Percentiles rank a stretch among this genome's conserved stretches.
Evolutionary conservation across 306 rosid species (phyloP).

Genomic region (Potentilla sterilis): DNA sequence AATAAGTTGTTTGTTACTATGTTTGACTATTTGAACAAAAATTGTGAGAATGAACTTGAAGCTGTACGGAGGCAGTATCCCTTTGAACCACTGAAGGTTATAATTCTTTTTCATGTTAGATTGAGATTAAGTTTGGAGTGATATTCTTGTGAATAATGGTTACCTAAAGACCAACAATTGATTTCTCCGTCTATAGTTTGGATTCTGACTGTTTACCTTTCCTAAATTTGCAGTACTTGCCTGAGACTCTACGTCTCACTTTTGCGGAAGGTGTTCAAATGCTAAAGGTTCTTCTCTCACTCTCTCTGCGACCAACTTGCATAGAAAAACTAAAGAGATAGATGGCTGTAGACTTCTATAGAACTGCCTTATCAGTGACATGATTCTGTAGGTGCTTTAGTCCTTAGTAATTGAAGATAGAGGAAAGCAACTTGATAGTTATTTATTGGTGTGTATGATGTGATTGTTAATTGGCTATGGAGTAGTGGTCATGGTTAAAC

Average conservation of each 20-base stretch:
- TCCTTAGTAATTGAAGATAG: not conserved
- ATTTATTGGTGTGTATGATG: not conserved
- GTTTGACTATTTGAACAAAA: conserved; percentile 65
- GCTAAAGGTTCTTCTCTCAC: conserved; percentile 59
- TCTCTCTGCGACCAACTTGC: not conserved
- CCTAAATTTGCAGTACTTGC: conserved; percentile 65
- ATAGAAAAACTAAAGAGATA: not conserved
- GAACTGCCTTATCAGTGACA: not conserved
- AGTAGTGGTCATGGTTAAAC: not conserved
- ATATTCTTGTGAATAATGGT: not conserved
- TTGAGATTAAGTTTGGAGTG: not conserved
- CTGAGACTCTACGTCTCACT: conserved; percentile 68
- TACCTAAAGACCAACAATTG: not conserved
- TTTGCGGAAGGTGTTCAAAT: conserved; percentile 92
- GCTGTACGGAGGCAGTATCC: conserved; percentile 80
- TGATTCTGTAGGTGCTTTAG: not conserved
- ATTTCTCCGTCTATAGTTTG: not conserved
- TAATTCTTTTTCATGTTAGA: not conserved
- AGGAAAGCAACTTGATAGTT: not conserved
- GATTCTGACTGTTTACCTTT: conserved; percentile 29
- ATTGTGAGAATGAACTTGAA: conserved; percentile 67
- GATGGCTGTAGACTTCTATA: not conserved
- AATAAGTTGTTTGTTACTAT: conserved; percentile 68
- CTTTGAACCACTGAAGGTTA: conserved; percentile 88
- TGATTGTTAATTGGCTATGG: not conserved